phyloP scores from a whole-genome alignment of 495 filamentous ascomycete genomes.

The Neurospora tetraspora region DNA sequence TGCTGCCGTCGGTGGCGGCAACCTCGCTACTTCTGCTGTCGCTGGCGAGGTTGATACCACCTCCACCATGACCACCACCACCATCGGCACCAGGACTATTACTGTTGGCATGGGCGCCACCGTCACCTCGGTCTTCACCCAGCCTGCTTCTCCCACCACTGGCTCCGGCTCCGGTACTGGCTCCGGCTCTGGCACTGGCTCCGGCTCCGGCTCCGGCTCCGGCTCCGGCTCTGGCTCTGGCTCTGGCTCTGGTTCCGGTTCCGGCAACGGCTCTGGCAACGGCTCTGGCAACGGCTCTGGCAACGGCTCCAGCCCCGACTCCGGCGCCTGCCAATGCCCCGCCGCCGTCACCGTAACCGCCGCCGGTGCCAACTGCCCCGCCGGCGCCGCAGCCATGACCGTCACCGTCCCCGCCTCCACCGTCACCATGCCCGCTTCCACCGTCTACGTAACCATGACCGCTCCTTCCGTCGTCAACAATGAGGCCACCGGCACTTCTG shows the following conservation, averaged over 20 bases:
- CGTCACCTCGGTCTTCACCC: conserved; percentile 10
- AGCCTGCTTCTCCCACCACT: conserved; percentile 3
- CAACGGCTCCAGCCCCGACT: conserved; percentile 4
- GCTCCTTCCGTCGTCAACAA: conserved; percentile 6
- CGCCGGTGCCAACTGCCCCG: conserved; percentile 24
- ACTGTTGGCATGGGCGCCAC: conserved; percentile 18
- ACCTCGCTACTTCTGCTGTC: not conserved
- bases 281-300: conserved; percentile 3
- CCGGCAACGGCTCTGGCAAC: not conserved
- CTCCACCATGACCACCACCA: conserved; percentile 25
- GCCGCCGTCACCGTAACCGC: conserved; percentile 29
- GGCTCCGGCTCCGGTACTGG: conserved; percentile 12
- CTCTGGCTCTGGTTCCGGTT: conserved; percentile 1
- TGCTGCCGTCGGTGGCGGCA: conserved; percentile 17
- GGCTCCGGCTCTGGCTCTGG: conserved; percentile 1
- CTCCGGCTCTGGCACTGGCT: conserved; percentile 15
- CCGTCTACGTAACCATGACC: conserved; percentile 34
- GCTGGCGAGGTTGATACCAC: not conserved
- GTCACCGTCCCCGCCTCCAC: conserved; percentile 6
- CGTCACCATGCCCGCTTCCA: conserved; percentile 25
- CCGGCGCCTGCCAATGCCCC: conserved; percentile 16
- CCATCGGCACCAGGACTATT: conserved; percentile 31
- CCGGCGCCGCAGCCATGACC: conserved; percentile 14
- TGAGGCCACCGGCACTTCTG: not conserved
- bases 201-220: conserved; percentile 8